phyloP scores from a whole-genome alignment of 2,329 filamentous ascomycete species.

The Microcyclospora tardicrescens region DNA sequence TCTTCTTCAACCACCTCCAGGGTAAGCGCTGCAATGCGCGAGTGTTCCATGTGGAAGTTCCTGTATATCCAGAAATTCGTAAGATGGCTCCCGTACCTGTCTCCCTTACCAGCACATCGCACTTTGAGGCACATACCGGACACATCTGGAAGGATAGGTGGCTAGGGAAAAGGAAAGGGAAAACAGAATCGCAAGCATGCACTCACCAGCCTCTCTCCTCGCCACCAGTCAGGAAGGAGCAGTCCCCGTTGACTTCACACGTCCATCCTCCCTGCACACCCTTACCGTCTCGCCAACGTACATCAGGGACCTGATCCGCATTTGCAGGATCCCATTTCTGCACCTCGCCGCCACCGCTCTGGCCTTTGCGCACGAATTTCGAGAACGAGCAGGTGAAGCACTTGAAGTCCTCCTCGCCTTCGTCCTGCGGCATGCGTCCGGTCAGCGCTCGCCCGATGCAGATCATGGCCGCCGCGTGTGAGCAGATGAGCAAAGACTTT shows the following conservation, averaged over 20 bases:
- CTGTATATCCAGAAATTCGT: conserved; percentile 14
- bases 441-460: conserved; percentile 73
- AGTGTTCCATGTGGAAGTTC: conserved; percentile 21
- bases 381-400: conserved; percentile 75
- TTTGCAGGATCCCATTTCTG: conserved; percentile 18
- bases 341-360: conserved; percentile 5
- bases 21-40: conserved; percentile 4
- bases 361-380: conserved; percentile 43
- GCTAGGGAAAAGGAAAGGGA: conserved; percentile 11
- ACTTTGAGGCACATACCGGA: background rate
- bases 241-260: conserved; percentile 70
- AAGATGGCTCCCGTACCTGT: conserved; percentile 8
- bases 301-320: conserved; percentile 26
- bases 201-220: conserved; percentile 79
- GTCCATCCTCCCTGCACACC: conserved; percentile 69
- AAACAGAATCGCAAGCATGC: conserved; percentile 1
- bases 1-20: background rate
- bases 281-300: conserved; percentile 44
- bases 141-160: conserved; percentile 4
- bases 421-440: conserved; percentile 57
- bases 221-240: conserved; percentile 64
- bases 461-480: conserved; percentile 83
- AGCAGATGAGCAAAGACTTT: conserved; percentile 64
- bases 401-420: conserved; percentile 64
- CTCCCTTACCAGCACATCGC: too few relatives aligned